phyloP scores from a whole-genome alignment of 371 early-diverging fungal genomes.

The Haplosporangium sp. region DNA sequence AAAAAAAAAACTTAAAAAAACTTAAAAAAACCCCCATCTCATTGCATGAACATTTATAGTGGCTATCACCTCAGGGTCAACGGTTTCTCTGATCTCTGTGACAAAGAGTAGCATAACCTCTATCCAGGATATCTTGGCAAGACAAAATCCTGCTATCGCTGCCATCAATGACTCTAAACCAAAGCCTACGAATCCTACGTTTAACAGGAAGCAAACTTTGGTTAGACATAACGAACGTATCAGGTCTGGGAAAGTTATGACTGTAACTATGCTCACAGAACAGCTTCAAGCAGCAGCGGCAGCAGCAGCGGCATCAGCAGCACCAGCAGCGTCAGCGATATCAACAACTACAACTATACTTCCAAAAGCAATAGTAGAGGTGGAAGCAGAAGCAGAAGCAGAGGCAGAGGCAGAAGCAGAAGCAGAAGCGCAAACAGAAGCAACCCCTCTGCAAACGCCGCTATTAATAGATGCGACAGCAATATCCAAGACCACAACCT shows the following conservation, averaged over 20 bases:
- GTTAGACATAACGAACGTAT: constrained; percentile 11
- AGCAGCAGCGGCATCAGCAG: background rate
- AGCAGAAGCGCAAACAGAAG: background rate
- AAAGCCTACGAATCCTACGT: constrained; percentile 1
- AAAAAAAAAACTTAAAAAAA: background rate
- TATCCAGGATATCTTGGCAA: constrained; percentile 20
- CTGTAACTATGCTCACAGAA: constrained; percentile 26
- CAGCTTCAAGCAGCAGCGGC: constrained; percentile 17
- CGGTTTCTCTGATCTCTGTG: constrained; percentile 13
- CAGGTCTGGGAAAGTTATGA: constrained; percentile 4
- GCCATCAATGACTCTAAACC: background rate
- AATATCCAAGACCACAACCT: background rate
- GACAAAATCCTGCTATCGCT: constrained; percentile 25
- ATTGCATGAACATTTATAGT: constrained; percentile 1
- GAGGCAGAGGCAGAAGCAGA: too few relatives aligned
- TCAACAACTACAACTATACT: background rate
- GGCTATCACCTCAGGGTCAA: constrained; percentile 11
- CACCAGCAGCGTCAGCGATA: background rate
- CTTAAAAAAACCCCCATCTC: background rate
- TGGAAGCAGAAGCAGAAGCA: background rate
- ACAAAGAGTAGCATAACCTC: constrained; percentile 12
- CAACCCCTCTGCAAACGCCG: background rate
- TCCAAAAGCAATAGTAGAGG: background rate
- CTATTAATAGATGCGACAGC: too few relatives aligned
- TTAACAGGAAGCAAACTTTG: constrained; percentile 7